phyloP scores from a whole-genome alignment of 2,329 filamentous ascomycete species.

The Dendrostoma leiphaemia region DNA sequence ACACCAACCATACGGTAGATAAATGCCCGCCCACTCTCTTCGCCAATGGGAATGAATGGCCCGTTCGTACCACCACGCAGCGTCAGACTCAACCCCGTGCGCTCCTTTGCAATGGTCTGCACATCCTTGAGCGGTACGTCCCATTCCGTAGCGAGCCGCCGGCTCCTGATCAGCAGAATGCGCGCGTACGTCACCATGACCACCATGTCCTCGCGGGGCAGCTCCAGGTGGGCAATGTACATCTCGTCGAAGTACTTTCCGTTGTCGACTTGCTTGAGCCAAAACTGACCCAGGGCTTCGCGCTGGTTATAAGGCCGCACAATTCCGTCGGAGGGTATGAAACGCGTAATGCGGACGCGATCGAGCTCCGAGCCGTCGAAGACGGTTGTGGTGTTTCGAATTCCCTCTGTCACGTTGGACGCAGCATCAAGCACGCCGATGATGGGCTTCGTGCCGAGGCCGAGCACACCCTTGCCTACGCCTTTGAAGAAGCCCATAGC shows the following conservation, averaged over 20 bases:
- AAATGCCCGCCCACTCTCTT: constrained; percentile 70
- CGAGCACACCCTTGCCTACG: constrained; percentile 90
- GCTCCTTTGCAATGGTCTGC: constrained; percentile 94
- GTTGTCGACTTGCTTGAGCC: constrained; percentile 97
- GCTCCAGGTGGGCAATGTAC: constrained; percentile 94
- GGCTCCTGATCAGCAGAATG: constrained; percentile 86
- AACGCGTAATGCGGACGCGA: constrained; percentile 87
- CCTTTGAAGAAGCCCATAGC: constrained; percentile 95
- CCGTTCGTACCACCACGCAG: constrained; percentile 89
- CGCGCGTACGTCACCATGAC: constrained; percentile 85
- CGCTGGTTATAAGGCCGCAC: constrained; percentile 92
- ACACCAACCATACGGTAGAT: constrained; percentile 65
- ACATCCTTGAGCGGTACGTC: constrained; percentile 94
- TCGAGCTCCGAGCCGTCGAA: constrained; percentile 95
- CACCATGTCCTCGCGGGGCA: constrained; percentile 83
- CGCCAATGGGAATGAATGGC: constrained; percentile 90
- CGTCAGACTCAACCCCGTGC: constrained; percentile 86
- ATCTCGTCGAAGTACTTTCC: constrained; percentile 97
- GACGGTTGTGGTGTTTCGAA: constrained; percentile 97
- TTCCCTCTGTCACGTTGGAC: constrained; percentile 94
- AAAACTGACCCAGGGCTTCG: constrained; percentile 94
- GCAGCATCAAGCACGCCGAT: constrained; percentile 97
- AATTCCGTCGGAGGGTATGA: constrained; percentile 88
- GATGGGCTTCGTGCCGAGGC: constrained; percentile 93
- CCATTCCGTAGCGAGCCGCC: constrained; percentile 87